These are phyloP conservation scores for Lachancea kluyveri DNA, from an alignment of 805 yeast genomes.

Conservation along the genomic window DNA sequence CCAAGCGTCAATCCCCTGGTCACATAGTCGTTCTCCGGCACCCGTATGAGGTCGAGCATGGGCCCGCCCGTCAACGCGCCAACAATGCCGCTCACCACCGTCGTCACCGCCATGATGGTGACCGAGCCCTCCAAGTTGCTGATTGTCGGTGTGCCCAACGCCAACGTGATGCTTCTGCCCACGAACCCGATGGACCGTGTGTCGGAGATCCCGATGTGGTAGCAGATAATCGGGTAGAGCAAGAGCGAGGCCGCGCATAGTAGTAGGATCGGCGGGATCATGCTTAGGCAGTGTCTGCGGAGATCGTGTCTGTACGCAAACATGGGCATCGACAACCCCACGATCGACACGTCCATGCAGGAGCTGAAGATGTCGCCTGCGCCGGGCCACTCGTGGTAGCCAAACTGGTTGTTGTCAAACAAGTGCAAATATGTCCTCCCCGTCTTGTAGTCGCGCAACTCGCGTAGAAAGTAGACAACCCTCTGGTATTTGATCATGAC, in stretches of 20 bases:
- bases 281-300: conserved; percentile 47
- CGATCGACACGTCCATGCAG: conserved; percentile 72
- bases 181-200: conserved; percentile 64
- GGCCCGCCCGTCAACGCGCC: conserved; percentile 63
- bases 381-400: conserved; percentile 52
- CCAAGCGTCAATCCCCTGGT: conserved; percentile 75
- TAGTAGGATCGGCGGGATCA: conserved; percentile 53
- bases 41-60: conserved; percentile 39
- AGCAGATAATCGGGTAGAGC: conserved; percentile 64
- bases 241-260: conserved; percentile 55
- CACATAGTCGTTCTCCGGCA: conserved; percentile 59
- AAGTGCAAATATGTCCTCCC: conserved; percentile 60
- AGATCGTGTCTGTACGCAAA: conserved; percentile 65
- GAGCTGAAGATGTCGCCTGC: conserved; percentile 72
- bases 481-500: conserved; percentile 39
- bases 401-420: conserved; percentile 34
- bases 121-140: conserved; percentile 61
- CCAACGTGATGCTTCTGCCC: conserved; percentile 73
- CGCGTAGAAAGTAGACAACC: conserved; percentile 41
- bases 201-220: conserved; percentile 56
- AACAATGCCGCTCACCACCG: conserved; percentile 67
- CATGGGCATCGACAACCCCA: conserved; percentile 71
- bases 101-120: conserved; percentile 71
- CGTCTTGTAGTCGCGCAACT: conserved; percentile 54
- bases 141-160: conserved; percentile 71